These are phyloP conservation scores for Epithele typhae DNA, from an alignment of 768 basidiomycete species.

Conservation along the genomic window DNA sequence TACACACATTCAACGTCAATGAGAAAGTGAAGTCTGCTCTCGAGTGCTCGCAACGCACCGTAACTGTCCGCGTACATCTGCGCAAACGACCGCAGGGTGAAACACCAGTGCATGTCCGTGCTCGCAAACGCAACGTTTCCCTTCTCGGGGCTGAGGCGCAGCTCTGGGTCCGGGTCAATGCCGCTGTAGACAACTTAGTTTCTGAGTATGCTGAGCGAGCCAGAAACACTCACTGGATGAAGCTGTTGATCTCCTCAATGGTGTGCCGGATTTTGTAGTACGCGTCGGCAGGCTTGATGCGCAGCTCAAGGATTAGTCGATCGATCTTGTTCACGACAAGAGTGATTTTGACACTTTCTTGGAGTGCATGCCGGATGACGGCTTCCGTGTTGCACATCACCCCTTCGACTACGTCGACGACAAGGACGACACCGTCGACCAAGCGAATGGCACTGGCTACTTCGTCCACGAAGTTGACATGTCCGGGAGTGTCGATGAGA, in stretches of 20 bases:
- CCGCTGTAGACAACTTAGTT: constrained; percentile 36
- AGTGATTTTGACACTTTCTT: constrained; percentile 85
- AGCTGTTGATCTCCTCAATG: constrained; percentile 95
- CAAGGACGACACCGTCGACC: constrained; percentile 86
- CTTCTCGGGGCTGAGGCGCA: constrained; percentile 87
- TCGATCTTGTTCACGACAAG: constrained; percentile 98
- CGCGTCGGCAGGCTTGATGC: constrained; percentile 92
- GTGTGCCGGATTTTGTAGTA: constrained; percentile 99
- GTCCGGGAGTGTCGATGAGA: constrained; percentile 95
- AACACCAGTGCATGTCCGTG: constrained; percentile 97
- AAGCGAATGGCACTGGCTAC: constrained; percentile 84
- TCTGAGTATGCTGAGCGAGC: not conserved
- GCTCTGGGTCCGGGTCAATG: constrained; percentile 84
- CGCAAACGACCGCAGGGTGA: constrained; percentile 91
- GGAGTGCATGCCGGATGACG: constrained; percentile 83
- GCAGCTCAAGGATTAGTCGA: constrained; percentile 91
- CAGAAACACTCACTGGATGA: constrained; percentile 68
- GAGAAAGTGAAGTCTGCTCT: too few relatives aligned
- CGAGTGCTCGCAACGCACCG: constrained; percentile 57
- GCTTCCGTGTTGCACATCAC: constrained; percentile 94
- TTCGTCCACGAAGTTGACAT: constrained; percentile 99
- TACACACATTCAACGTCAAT: constrained; percentile 20
- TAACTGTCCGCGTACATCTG: constrained; percentile 95
- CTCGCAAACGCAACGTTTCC: constrained; percentile 98
- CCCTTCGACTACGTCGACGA: constrained; percentile 98